A percentile compares a stretch with the other conserved stretches of the same genome.
Evolutionary conservation across 2,329 filamentous ascomycete genomes (phyloP).

Genomic region (Trichoderma gracile): DNA sequence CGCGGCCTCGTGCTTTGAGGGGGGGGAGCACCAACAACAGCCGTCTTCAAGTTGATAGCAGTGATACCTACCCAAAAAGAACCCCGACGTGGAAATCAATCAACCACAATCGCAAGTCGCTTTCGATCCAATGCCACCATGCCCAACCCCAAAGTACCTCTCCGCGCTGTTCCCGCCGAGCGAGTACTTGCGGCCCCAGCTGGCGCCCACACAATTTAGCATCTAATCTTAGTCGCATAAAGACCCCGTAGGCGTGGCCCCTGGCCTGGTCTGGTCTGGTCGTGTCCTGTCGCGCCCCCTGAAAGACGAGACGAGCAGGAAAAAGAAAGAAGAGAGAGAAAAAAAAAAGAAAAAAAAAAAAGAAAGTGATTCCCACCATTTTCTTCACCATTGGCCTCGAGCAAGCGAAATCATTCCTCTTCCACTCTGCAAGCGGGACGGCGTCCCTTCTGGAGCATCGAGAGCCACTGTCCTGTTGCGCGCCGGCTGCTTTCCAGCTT

Average conservation of each 20-base stretch:
- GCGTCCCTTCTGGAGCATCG: slow-evolving; percentile 16
- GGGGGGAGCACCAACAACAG: slow-evolving; percentile 1
- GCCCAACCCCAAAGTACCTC: slow-evolving; percentile 5
- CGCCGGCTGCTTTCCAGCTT: slow-evolving; percentile 7
- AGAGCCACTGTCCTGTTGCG: slow-evolving; percentile 14
- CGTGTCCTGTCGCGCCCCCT: slow-evolving; percentile 18
- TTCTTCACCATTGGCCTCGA: slow-evolving; percentile 15
- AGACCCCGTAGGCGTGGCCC: slow-evolving; percentile 21
- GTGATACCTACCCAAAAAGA: too few relatives aligned
- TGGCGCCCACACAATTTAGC: slow-evolving; percentile 20
- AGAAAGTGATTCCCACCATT: slow-evolving; percentile 8
- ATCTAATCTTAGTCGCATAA: slow-evolving; percentile 26
- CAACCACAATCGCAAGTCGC: slow-evolving; percentile 14
- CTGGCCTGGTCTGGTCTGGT: slow-evolving; percentile 15
- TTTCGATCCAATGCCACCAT: not conserved
- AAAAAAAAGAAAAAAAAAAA: too few relatives aligned
- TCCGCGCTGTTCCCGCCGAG: not conserved
- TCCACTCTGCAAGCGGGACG: slow-evolving; percentile 15
- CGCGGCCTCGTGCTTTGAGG: not conserved
- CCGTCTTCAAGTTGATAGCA: too few relatives aligned
- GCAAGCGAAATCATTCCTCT: slow-evolving; percentile 21
- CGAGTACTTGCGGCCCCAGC: slow-evolving; percentile 4
- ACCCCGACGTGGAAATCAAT: not conserved
- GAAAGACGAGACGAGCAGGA: slow-evolving; percentile 16
- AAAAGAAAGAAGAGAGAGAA: too few relatives aligned